These are phyloP conservation scores for Cladosporium sp. DNA, from an alignment of 2,329 filamentous ascomycete genomes.

Conservation along the genomic window DNA sequence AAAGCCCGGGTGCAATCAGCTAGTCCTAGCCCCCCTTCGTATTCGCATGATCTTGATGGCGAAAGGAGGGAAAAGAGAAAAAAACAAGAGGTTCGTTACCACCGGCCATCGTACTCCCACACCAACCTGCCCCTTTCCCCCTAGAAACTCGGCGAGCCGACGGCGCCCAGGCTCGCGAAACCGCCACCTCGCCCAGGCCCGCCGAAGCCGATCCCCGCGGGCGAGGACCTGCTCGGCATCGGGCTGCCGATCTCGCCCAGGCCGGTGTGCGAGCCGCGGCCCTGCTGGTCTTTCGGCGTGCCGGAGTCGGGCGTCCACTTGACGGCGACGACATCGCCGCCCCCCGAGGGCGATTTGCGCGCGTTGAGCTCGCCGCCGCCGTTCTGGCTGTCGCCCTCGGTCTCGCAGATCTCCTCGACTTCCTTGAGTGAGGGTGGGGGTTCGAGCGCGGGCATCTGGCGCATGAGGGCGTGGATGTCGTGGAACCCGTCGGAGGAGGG, in stretches of 20 bases:
- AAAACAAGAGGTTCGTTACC: too few species aligned
- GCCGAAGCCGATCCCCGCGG: constrained; percentile 26
- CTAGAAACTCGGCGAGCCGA: constrained; percentile 14
- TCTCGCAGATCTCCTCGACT: constrained; percentile 79
- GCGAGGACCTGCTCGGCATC: constrained; percentile 37
- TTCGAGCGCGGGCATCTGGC: constrained; percentile 57
- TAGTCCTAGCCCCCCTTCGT: too few species aligned
- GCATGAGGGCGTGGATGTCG: constrained; percentile 56
- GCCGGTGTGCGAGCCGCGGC: constrained; percentile 22
- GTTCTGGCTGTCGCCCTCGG: constrained; percentile 77
- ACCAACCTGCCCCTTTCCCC: not conserved
- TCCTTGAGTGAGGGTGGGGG: constrained; percentile 56
- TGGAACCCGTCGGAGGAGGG: constrained; percentile 54
- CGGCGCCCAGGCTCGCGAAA: constrained; percentile 23
- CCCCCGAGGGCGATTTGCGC: constrained; percentile 29
- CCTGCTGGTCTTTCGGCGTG: constrained; percentile 25
- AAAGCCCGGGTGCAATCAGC: too few species aligned
- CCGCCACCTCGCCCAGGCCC: constrained; percentile 16
- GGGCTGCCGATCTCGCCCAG: constrained; percentile 46
- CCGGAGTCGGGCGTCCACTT: constrained; percentile 34
- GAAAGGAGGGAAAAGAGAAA: not conserved
- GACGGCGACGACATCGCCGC: constrained; percentile 34
- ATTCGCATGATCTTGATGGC: not conserved
- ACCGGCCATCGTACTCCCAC: too few species aligned
- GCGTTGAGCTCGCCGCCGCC: constrained; percentile 86